A percentile compares a stretch with the other conserved stretches of the same genome.
These are phyloP conservation scores for Garcileccinum viscosum DNA, from an alignment of 1,284 basidiomycete genomes.

Conservation along the genomic window DNA sequence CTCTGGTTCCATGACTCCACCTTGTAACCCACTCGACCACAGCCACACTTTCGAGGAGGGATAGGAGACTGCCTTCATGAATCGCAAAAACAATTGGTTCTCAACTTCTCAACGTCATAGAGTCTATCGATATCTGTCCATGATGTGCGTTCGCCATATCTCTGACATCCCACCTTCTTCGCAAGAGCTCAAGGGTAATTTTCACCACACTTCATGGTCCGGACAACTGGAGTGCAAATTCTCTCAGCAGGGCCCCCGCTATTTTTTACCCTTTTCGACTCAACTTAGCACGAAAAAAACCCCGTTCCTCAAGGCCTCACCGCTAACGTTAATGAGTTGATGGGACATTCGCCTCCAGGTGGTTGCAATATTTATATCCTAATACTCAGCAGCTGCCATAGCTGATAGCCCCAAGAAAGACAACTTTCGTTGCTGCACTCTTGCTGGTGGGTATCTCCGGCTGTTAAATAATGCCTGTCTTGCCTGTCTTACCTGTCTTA, in stretches of 20 bases:
- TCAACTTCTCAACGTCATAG: too few relatives aligned
- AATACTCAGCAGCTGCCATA: neutral
- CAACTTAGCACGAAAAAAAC: neutral
- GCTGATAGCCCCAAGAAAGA: neutral
- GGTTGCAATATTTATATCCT: neutral
- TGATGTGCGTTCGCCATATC: neutral
- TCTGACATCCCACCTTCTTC: neutral
- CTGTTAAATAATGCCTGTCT: neutral
- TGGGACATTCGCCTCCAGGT: neutral
- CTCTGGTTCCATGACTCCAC: neutral
- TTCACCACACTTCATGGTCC: neutral
- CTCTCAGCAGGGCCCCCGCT: neutral
- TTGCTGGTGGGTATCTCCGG: neutral
- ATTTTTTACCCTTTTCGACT: neutral
- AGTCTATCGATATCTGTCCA: neutral
- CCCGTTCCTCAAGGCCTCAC: neutral
- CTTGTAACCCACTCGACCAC: neutral
- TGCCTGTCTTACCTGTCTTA: neutral
- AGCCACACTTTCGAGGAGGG: neutral
- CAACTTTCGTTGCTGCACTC: neutral
- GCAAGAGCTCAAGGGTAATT: neutral
- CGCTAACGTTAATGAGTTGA: neutral
- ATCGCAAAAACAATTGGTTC: too few relatives aligned
- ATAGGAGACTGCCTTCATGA: neutral
- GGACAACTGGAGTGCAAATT: neutral